These are phyloP conservation scores for Trichoderma koningii DNA, from an alignment of 2,329 filamentous ascomycete genomes.

Conservation along the genomic window DNA sequence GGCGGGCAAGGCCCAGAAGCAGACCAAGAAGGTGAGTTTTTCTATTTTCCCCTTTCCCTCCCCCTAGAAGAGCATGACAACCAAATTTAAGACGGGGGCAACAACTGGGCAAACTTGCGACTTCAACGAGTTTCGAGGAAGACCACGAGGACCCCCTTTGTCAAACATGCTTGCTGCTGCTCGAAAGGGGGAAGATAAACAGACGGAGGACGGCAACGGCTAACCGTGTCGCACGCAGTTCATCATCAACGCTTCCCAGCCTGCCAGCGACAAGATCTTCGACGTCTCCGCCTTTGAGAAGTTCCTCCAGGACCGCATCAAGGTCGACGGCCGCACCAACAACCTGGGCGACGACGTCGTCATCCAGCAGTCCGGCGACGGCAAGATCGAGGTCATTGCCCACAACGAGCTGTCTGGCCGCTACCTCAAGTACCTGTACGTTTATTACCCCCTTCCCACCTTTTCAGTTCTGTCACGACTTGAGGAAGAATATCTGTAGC, in stretches of 20 bases:
- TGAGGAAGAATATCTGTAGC: not conserved
- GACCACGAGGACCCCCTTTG: not conserved
- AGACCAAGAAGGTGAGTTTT: conserved; percentile 75
- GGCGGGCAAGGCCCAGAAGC: conserved; percentile 71
- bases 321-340: conserved; percentile 96
- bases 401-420: conserved; percentile 98
- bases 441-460: conserved; percentile 45
- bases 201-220: not conserved
- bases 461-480: not conserved
- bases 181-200: too few relatives aligned
- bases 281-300: conserved; percentile 98
- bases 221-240: conserved; percentile 64
- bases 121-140: not conserved
- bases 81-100: too few relatives aligned
- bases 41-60: too few relatives aligned
- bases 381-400: conserved; percentile 96
- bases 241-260: conserved; percentile 99
- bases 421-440: conserved; percentile 99
- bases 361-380: conserved; percentile 89
- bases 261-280: conserved; percentile 99
- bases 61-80: too few relatives aligned
- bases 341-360: conserved; percentile 94
- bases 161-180: too few relatives aligned
- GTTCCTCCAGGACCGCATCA: conserved; percentile 99
- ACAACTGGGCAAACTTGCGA: too few relatives aligned